Conservation (phyloP, 257 asterid species). For the Solanum etuberosum region DNA sequence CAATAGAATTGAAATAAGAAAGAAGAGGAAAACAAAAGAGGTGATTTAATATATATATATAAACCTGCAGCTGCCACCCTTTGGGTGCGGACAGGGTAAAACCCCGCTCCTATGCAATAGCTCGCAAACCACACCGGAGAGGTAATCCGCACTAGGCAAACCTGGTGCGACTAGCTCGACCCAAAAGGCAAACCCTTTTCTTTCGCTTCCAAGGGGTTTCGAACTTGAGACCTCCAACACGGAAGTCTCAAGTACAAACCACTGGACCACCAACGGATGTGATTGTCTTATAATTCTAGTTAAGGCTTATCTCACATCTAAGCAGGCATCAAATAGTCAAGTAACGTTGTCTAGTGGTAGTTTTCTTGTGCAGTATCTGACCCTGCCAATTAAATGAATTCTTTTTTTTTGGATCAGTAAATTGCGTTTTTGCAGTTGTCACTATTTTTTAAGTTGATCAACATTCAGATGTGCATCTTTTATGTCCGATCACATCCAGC, state of each 20-base stretch:
- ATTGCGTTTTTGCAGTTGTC: neutral
- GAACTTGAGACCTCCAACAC: neutral
- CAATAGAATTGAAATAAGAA: neutral
- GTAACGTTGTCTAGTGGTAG: neutral
- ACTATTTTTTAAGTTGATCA: neutral
- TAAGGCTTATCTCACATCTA: too few species aligned
- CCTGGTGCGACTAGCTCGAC: neutral
- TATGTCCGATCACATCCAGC: neutral
- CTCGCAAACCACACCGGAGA: too few species aligned
- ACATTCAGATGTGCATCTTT: neutral
- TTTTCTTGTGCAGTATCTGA: neutral
- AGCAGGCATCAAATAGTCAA: neutral
- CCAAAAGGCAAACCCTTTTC: neutral
- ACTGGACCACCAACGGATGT: neutral
- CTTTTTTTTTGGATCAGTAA: neutral
- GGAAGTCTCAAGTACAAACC: neutral
- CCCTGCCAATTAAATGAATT: neutral
- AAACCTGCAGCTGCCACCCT: too few species aligned
- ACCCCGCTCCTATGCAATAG: too few species aligned
- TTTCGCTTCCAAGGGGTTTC: neutral
- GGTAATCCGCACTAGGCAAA: too few species aligned
- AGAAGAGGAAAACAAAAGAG: neutral
- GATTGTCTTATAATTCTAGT: too few species aligned
- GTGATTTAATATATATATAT: neutral
- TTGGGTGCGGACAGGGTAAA: too few species aligned